These are phyloP conservation scores for Raddia guianensis DNA, from an alignment of 176 grass and related monocot species.

Conservation along the genomic window DNA sequence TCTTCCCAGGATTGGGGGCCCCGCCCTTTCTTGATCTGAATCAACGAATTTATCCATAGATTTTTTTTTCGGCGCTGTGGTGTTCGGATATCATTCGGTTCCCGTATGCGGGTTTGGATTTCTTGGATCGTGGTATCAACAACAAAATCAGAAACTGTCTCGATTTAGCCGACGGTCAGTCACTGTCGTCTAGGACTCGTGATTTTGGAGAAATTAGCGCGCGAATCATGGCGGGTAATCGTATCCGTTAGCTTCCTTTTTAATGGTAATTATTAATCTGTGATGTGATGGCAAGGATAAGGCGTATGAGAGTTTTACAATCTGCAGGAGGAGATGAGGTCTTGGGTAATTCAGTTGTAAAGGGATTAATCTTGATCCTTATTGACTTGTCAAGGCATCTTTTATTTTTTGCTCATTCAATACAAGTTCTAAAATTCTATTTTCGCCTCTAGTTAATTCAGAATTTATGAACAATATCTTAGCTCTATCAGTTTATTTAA, in stretches of 20 bases:
- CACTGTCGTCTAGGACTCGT: neutral
- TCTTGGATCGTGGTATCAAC: neutral
- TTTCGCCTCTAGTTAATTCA: neutral
- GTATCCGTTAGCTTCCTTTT: neutral
- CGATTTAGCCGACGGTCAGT: neutral
- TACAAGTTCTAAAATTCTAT: neutral
- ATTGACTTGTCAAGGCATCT: neutral
- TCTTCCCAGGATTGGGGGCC: neutral
- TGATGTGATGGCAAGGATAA: neutral
- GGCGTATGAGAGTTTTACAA: neutral
- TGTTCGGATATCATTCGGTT: neutral
- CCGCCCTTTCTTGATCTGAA: constrained; percentile 15
- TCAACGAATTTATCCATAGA: neutral
- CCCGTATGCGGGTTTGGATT: neutral
- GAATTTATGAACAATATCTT: neutral
- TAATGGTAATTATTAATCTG: neutral
- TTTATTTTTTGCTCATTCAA: constrained; percentile 1
- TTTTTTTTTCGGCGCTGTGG: neutral
- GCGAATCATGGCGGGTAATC: neutral
- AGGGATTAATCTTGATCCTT: neutral
- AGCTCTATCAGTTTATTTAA: neutral
- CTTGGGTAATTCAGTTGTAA: neutral
- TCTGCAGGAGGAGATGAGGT: neutral
- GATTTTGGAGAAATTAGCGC: neutral
- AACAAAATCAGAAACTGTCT: neutral